phyloP scores from a whole-genome alignment of 176 grass and related monocot species.

The Avena sativa region DNA sequence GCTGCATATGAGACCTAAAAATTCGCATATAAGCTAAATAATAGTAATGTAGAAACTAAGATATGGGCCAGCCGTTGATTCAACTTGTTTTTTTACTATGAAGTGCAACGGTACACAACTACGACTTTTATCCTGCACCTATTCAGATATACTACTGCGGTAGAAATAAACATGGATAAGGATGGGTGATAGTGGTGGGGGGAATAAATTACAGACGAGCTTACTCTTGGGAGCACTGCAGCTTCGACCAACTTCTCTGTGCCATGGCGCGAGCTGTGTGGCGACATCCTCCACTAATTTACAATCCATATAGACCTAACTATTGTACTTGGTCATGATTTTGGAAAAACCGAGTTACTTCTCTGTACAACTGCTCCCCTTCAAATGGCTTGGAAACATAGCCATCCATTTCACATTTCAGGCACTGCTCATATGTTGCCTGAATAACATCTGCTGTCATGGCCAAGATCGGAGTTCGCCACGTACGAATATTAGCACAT shows the following conservation, averaged over 20 bases:
- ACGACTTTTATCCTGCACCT: neutral
- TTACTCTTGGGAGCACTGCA: conserved; percentile 56
- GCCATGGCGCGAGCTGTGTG: conserved; percentile 18
- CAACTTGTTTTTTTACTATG: conserved; percentile 6
- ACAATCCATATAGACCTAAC: conserved; percentile 64
- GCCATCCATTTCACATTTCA: conserved; percentile 89
- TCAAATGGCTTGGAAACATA: conserved; percentile 99
- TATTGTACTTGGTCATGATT: conserved; percentile 62
- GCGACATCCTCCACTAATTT: conserved; percentile 59
- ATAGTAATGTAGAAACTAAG: conserved; percentile 35
- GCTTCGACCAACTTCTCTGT: conserved; percentile 35
- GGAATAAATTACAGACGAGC: conserved; percentile 27
- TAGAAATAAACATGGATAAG: neutral
- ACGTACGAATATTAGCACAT: conserved; percentile 54
- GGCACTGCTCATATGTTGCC: conserved; percentile 91
- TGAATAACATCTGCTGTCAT: conserved; percentile 99
- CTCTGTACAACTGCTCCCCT: conserved; percentile 97
- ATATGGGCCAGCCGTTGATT: neutral
- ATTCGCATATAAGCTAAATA: conserved; percentile 1
- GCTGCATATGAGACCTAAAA: conserved; percentile 4
- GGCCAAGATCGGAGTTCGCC: conserved; percentile 93
- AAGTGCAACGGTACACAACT: neutral
- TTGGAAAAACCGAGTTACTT: conserved; percentile 92
- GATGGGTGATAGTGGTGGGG: neutral
- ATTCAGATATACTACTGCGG: neutral